phyloP scores from a whole-genome alignment of 2,329 filamentous ascomycete species.

The Pseudophaeomoniella oleicola region DNA sequence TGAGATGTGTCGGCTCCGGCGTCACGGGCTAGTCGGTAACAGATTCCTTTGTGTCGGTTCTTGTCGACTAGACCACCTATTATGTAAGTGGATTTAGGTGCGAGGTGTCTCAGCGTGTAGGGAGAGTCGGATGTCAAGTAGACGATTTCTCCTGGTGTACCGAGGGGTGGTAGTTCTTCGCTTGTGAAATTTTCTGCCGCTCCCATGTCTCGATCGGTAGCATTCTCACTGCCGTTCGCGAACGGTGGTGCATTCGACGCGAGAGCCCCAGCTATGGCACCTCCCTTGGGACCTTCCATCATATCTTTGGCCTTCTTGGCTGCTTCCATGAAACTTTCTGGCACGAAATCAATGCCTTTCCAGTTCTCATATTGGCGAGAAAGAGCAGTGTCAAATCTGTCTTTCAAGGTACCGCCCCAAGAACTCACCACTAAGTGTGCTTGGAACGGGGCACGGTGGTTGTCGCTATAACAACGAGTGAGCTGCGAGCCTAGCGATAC shows the following conservation, averaged over 20 bases:
- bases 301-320: constrained; percentile 49
- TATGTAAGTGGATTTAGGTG: constrained; percentile 81
- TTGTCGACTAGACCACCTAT: constrained; percentile 91
- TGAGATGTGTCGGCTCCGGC: constrained; percentile 31
- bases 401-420: constrained; percentile 60
- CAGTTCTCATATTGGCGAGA: constrained; percentile 58
- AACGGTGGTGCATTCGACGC: constrained; percentile 12
- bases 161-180: background rate
- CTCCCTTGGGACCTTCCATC: constrained; percentile 47
- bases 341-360: constrained; percentile 61
- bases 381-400: constrained; percentile 67
- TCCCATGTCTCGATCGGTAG: no score
- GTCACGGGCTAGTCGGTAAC: constrained; percentile 65
- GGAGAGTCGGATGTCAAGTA: constrained; percentile 91
- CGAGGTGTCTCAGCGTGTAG: constrained; percentile 65
- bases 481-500: constrained; percentile 73
- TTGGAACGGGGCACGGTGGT: constrained; percentile 52
- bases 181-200: background rate
- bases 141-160: constrained; percentile 46
- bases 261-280: constrained; percentile 46
- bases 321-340: constrained; percentile 59
- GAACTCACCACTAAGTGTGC: constrained; percentile 63
- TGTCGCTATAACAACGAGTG: constrained; percentile 80
- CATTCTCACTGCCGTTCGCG: background rate
- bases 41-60: constrained; percentile 90